These are phyloP conservation scores for Colletotrichum karsti DNA, from an alignment of 2,329 filamentous ascomycete genomes.

Conservation along the genomic window DNA sequence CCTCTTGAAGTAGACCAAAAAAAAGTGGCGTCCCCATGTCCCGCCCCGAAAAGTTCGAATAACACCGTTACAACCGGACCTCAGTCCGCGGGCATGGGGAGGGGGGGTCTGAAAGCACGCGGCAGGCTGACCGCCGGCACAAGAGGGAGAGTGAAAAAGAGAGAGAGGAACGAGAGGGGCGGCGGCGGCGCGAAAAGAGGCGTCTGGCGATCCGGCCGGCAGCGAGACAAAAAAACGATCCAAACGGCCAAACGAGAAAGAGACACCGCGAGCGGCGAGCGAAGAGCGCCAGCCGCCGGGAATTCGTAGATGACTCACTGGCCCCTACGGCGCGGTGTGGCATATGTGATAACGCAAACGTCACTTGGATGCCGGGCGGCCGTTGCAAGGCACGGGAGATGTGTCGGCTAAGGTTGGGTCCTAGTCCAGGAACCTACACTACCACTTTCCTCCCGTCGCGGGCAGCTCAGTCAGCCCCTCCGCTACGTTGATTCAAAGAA, in stretches of 20 bases:
- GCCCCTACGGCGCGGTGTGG: neutral
- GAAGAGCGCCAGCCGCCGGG: neutral
- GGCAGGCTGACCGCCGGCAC: no score
- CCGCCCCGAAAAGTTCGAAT: neutral
- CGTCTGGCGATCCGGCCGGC: no score
- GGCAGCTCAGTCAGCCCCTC: neutral
- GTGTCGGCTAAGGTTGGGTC: neutral
- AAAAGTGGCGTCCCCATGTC: neutral
- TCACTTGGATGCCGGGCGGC: conserved; percentile 7
- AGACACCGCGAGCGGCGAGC: neutral
- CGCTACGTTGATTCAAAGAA: neutral
- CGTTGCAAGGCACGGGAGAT: neutral
- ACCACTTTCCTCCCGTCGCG: no score
- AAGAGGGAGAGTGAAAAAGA: neutral
- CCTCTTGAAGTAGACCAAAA: no score
- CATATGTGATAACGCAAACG: neutral
- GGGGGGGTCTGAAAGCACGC: no score
- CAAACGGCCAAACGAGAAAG: no score
- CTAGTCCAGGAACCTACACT: no score
- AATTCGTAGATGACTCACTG: neutral
- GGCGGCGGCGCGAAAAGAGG: neutral
- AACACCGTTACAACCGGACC: conserved; percentile 2
- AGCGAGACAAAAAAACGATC: no score
- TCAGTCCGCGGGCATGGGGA: neutral
- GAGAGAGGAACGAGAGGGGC: neutral